Evolutionary conservation across 441 rosid species (phyloP), one percentile per base, ranked within the genome.

Genomic region (Pelargonium cotyledonis): DNA sequence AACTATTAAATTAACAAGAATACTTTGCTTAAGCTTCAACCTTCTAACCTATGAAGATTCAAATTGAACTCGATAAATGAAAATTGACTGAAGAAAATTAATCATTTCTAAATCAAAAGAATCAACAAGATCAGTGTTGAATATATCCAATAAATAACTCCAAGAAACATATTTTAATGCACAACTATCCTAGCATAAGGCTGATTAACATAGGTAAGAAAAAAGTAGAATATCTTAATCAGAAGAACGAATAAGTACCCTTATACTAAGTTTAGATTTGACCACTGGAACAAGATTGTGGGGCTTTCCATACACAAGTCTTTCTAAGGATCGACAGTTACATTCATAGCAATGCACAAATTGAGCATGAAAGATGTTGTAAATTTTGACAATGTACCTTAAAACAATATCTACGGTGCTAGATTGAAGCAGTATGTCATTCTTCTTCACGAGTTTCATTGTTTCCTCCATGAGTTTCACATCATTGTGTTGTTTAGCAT

Each of bases 401-500:
- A 82, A 85, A 77, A 94, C 88, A 70, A 83, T 79, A 77, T 91
- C 96, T 0, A 91, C 89, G 8, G 96, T 88, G 46, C 98, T 88
- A 11, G 97, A 89, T 75, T 87, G 96, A 68, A 88, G 66, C 12
- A 84, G 86, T 60, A 91, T 70, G 70, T 71, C 67, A 75, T 87
- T 91, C 66, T 11, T 72, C 65, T 84, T 87, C 81, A 89, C 8
- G 43, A 88, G 89, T 68, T 80, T 74, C 92, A 91, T 83, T 0
- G 88, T 80, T 21, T 89, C 90, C 65, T 71, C 85, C 96, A 88
- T 79, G 66, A 89, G 82, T 72, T 78, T 66, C 41, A 72, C 66
- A 75, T 89, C 87, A 80, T 80, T 86, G 63, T 78, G 80, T 65
- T 69, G 81, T 72, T 85, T 82, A 55, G 98, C 93, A 78, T 88